Evolutionary conservation across 305 asterid genomes (phyloP).

Genomic region (Solanum hybrid): DNA sequence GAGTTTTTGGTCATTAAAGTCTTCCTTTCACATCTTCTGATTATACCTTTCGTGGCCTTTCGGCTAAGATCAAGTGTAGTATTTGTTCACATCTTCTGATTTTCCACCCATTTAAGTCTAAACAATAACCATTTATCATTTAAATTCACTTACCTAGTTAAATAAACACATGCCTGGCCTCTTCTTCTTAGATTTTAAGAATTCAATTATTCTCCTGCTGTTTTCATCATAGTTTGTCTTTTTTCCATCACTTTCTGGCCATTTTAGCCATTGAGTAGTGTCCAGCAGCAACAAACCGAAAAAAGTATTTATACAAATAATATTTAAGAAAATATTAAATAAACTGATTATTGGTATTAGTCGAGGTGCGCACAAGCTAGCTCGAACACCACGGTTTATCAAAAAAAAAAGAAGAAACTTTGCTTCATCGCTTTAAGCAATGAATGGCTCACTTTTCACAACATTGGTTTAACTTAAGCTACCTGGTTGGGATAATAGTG

Average conservation of each 20-base stretch:
- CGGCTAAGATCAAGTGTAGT: not conserved
- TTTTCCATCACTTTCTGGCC: not conserved
- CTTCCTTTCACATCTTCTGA: not conserved
- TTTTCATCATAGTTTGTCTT: not conserved
- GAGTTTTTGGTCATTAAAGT: not conserved
- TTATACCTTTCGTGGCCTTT: not conserved
- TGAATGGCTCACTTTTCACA: not conserved
- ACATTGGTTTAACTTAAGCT: not conserved
- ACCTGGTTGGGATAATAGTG: not conserved
- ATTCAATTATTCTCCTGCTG: not conserved
- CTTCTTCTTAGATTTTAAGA: not conserved
- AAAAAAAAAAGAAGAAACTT: not conserved
- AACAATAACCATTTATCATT: not conserved
- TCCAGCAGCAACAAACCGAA: not conserved
- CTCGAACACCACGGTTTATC: not conserved
- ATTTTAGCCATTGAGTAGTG: not conserved
- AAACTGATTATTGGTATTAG: not conserved
- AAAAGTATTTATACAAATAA: not conserved
- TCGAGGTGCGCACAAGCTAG: not conserved
- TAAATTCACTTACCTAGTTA: not conserved
- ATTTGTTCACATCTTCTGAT: not conserved
- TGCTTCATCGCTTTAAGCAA: not conserved
- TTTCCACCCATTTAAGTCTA: not conserved
- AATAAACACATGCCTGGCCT: not conserved
- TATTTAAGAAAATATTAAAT: not conserved